Conservation (phyloP, 2,329 filamentous ascomycete genomes). For the Colletotrichum sp. region DNA sequence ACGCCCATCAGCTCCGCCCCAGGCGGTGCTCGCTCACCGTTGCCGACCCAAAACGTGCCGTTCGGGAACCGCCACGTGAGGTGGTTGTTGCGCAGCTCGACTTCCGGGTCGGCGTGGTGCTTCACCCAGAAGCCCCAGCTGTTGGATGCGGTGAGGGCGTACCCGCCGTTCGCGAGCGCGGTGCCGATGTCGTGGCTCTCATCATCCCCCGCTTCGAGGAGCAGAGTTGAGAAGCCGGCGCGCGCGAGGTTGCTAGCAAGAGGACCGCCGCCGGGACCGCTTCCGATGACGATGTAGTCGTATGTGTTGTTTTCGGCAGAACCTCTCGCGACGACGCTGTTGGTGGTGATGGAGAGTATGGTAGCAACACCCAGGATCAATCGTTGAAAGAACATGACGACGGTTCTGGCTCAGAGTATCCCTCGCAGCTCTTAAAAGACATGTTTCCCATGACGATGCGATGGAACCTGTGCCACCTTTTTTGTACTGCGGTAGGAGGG, state of each 20-base stretch:
- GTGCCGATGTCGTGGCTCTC: neutral
- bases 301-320: slow-evolving; percentile 33
- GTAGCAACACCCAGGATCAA: neutral
- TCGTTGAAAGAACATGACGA: neutral
- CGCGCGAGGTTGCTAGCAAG: slow-evolving; percentile 58
- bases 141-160: slow-evolving; percentile 21
- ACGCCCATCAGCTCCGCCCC: slow-evolving; percentile 45
- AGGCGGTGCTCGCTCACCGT: slow-evolving; percentile 29
- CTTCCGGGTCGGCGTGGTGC: neutral
- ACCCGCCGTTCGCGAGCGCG: neutral
- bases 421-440: neutral
- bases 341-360: neutral
- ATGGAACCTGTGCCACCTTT: neutral
- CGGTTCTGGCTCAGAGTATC: neutral
- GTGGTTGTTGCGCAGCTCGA: slow-evolving; percentile 30
- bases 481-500: neutral
- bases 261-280: slow-evolving; percentile 59
- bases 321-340: neutral
- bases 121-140: slow-evolving; percentile 9
- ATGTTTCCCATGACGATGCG: accelerated
- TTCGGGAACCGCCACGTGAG: slow-evolving; percentile 39
- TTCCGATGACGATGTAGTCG: slow-evolving; percentile 64
- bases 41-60: slow-evolving; percentile 33
- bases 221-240: slow-evolving; percentile 58
- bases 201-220: slow-evolving; percentile 61